Evolutionary conservation across 257 asterid genomes (phyloP).

Genomic region (Apocynum venetum): DNA sequence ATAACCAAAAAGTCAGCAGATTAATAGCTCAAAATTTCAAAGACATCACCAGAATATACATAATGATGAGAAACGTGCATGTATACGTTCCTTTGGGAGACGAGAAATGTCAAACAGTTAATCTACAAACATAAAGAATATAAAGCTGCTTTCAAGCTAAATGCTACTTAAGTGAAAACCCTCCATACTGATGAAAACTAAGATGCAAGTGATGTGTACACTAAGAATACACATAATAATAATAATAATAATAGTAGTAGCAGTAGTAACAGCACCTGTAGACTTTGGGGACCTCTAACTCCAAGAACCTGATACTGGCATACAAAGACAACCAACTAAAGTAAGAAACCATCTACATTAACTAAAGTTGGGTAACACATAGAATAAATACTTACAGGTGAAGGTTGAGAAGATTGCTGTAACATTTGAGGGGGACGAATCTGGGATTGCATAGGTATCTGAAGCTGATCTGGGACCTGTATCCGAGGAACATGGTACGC

Average conservation of each 20-base stretch:
- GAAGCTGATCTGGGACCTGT: slow-evolving; percentile 53
- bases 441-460: slow-evolving; percentile 46
- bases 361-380: slow-evolving; percentile 6
- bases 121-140: neutral
- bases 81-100: neutral
- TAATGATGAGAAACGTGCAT: neutral
- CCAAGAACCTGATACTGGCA: slow-evolving; percentile 63
- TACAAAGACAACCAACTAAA: slow-evolving; percentile 21
- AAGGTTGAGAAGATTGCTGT: slow-evolving; percentile 60
- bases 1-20: neutral
- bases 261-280: slow-evolving; percentile 35
- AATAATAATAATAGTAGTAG: no score
- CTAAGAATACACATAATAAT: neutral
- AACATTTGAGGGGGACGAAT: slow-evolving; percentile 35
- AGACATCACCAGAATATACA: neutral
- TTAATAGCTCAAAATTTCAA: neutral
- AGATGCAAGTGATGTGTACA: neutral
- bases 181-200: neutral
- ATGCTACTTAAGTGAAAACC: neutral
- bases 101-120: neutral
- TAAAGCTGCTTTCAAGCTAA: neutral
- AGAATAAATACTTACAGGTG: slow-evolving; percentile 39
- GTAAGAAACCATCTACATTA: slow-evolving; percentile 14
- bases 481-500: slow-evolving; percentile 47
- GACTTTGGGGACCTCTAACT: slow-evolving; percentile 44